Evolutionary conservation across 352 stramenopile genomes (phyloP).

Genomic region (Globisporangium polare): DNA sequence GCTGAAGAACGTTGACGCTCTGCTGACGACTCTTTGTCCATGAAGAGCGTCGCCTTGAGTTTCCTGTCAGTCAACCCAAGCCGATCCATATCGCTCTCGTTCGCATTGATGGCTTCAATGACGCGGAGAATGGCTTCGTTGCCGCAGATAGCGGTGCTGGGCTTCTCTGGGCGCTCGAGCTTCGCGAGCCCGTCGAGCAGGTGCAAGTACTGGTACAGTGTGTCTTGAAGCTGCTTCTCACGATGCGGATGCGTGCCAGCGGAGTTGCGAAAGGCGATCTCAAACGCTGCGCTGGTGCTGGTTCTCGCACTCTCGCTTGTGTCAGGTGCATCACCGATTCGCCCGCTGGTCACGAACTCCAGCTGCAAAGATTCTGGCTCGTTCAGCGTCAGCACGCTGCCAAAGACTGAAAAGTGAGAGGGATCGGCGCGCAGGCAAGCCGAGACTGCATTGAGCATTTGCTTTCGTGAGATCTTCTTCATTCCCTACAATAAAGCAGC

Average conservation of each 20-base stretch:
- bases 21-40: slow-evolving; percentile 4
- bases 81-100: neutral
- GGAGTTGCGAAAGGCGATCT: neutral
- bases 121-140: slow-evolving; percentile 53
- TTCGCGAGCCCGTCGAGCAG: slow-evolving; percentile 48
- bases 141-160: slow-evolving; percentile 63
- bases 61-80: neutral
- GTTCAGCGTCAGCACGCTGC: neutral
- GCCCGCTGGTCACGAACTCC: neutral
- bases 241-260: neutral
- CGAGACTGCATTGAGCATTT: neutral
- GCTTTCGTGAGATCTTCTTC: neutral
- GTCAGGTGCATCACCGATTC: neutral
- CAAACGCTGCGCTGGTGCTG: neutral
- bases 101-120: slow-evolving; percentile 16
- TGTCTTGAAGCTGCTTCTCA: slow-evolving; percentile 6
- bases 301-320: neutral
- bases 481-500: neutral
- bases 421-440: neutral
- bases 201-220: slow-evolving; percentile 42
- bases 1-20: neutral
- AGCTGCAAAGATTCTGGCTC: neutral
- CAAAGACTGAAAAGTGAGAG: neutral
- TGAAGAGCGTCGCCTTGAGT: slow-evolving; percentile 7
- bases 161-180: slow-evolving; percentile 28